Conservation (phyloP, 495 filamentous ascomycete genomes). For the Penicillium argentinense region DNA sequence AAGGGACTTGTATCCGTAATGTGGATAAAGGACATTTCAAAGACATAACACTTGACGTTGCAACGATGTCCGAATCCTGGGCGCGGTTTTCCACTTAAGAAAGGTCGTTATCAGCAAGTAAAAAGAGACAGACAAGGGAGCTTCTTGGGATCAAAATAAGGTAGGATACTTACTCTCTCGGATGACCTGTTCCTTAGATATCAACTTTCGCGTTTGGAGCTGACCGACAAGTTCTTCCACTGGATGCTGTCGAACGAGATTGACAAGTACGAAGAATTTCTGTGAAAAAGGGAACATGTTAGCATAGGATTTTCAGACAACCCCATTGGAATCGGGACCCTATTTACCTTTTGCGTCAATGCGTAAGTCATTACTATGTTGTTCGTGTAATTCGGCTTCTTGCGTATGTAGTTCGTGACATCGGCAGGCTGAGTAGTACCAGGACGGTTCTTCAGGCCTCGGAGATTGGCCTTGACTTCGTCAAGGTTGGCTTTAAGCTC, state of each 20-base stretch:
- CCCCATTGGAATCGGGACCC: background rate
- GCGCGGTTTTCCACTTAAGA: constrained; percentile 72
- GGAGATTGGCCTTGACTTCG: constrained; percentile 83
- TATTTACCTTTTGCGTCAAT: constrained; percentile 73
- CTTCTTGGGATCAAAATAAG: background rate
- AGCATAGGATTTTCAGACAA: no score
- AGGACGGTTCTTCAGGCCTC: constrained; percentile 91
- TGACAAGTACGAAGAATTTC: constrained; percentile 74
- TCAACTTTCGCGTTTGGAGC: constrained; percentile 65
- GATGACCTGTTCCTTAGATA: constrained; percentile 77
- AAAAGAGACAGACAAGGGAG: background rate
- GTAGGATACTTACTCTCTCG: constrained; percentile 67
- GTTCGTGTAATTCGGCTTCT: constrained; percentile 69
- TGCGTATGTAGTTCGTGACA: constrained; percentile 74
- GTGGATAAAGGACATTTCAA: constrained; percentile 91
- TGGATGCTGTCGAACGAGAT: constrained; percentile 70
- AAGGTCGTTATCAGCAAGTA: no score
- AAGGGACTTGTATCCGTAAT: constrained; percentile 74
- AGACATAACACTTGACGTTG: constrained; percentile 84
- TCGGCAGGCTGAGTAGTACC: constrained; percentile 92
- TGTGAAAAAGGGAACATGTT: constrained; percentile 32
- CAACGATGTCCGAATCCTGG: constrained; percentile 81
- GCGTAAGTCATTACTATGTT: constrained; percentile 86
- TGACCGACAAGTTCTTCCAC: constrained; percentile 69
- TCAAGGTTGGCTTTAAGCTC: constrained; percentile 88